phyloP scores from a whole-genome alignment of 2,329 filamentous ascomycete genomes.

The Diaporthe sp. region DNA sequence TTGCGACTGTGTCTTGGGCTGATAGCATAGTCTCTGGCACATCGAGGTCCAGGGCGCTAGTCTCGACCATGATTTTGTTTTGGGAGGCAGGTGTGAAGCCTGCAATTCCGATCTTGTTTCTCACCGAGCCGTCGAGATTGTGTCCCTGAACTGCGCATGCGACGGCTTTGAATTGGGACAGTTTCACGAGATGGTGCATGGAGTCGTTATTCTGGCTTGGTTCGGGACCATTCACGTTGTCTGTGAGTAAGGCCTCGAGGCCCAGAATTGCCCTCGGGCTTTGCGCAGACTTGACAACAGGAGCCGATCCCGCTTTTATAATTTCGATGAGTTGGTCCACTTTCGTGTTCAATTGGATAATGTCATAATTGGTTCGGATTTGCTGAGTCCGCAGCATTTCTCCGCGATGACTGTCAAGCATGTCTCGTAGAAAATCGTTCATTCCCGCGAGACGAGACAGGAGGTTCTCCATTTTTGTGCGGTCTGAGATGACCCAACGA shows the following conservation, averaged over 20 bases:
- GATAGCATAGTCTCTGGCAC: not conserved
- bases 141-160: not conserved
- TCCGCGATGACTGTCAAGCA: not conserved
- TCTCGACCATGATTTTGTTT: not conserved
- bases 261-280: too few species aligned
- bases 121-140: not conserved
- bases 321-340: conserved; percentile 5
- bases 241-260: not conserved
- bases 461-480: not conserved
- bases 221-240: not conserved
- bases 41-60: not conserved
- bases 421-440: conserved; percentile 1
- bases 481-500: not conserved
- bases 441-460: not conserved
- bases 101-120: not conserved
- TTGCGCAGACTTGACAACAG: not conserved
- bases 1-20: not conserved
- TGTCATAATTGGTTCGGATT: not conserved
- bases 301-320: not conserved
- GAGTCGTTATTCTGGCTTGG: not conserved
- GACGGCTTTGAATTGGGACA: not conserved
- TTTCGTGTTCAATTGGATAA: not conserved
- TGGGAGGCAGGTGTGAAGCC: too few species aligned
- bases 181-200: not conserved
- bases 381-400: not conserved